Conservation (phyloP, 1,284 basidiomycete species). For the Ganoderma resinaceum region DNA sequence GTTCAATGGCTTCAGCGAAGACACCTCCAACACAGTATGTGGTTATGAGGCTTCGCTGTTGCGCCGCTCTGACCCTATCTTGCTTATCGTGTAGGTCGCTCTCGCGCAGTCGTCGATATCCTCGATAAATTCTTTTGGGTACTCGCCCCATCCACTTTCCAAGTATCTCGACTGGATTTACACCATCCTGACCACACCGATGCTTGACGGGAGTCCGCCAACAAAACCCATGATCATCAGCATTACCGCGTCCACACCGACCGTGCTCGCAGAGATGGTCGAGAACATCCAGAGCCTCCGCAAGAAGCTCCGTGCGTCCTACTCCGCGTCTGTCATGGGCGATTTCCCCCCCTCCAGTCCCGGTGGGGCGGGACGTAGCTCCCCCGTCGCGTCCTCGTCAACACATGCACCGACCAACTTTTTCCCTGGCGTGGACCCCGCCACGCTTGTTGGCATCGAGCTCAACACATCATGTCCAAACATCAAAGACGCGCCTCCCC, state of each 20-base stretch:
- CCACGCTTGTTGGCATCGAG: slow-evolving; percentile 60
- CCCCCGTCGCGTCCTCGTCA: slow-evolving; percentile 16
- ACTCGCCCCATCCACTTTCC: slow-evolving; percentile 74
- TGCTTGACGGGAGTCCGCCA: slow-evolving; percentile 34
- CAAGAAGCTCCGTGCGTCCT: slow-evolving; percentile 42
- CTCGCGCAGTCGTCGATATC: slow-evolving; percentile 57
- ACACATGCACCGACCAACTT: slow-evolving; percentile 9
- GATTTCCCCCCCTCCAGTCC: slow-evolving; percentile 25
- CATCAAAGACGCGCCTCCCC: slow-evolving; percentile 67
- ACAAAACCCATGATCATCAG: slow-evolving; percentile 79
- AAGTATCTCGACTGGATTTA: slow-evolving; percentile 71
- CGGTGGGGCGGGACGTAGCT: slow-evolving; percentile 14
- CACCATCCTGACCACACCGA: slow-evolving; percentile 49
- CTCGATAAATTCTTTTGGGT: slow-evolving; percentile 82
- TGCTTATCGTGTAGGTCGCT: slow-evolving; percentile 53
- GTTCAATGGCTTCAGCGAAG: slow-evolving; percentile 68
- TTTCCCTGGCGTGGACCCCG: slow-evolving; percentile 23
- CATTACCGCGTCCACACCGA: slow-evolving; percentile 66
- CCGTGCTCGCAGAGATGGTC: slow-evolving; percentile 62
- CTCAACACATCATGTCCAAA: slow-evolving; percentile 86
- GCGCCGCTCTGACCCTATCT: not conserved
- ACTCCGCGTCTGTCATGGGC: slow-evolving; percentile 25
- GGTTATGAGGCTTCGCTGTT: not conserved
- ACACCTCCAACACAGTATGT: slow-evolving; percentile 63
- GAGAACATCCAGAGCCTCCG: slow-evolving; percentile 63